Evolutionary conservation across 1,284 basidiomycete species (phyloP).

Genomic region (Ceratobasidium sp.): DNA sequence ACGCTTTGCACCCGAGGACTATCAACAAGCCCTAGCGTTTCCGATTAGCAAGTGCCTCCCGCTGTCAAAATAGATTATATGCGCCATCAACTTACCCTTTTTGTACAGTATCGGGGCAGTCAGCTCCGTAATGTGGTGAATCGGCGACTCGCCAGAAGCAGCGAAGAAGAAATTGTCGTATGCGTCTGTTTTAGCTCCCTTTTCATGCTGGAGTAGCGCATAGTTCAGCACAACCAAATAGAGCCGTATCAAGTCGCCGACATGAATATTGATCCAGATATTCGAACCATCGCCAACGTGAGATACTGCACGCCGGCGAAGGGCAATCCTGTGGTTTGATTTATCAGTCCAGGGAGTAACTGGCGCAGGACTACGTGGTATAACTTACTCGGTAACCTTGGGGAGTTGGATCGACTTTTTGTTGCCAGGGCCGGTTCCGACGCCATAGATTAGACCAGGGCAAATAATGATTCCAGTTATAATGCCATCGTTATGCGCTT

Average conservation of each 20-base stretch:
- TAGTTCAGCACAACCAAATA: constrained; percentile 18
- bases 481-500: constrained; percentile 13
- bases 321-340: background rate
- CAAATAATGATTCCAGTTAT: background rate
- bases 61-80: background rate
- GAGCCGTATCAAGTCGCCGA: constrained; percentile 2
- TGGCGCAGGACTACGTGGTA: background rate
- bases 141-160: constrained; percentile 16
- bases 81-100: constrained; percentile 17
- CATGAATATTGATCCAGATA: constrained; percentile 18
- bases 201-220: background rate
- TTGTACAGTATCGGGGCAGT: constrained; percentile 18
- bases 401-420: constrained; percentile 21
- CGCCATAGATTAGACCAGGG: constrained; percentile 15
- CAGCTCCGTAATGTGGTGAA: background rate
- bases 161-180: constrained; percentile 32
- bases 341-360: background rate
- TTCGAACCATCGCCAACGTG: constrained; percentile 22
- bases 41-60: background rate
- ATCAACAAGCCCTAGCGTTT: constrained; percentile 14
- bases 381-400: constrained; percentile 2
- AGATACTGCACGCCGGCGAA: constrained; percentile 14
- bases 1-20: constrained; percentile 1
- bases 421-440: constrained; percentile 17
- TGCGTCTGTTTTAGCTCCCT: constrained; percentile 10